Conservation (phyloP, 192 early-diverging fungal genomes). For the Haplosporangium gracile region DNA sequence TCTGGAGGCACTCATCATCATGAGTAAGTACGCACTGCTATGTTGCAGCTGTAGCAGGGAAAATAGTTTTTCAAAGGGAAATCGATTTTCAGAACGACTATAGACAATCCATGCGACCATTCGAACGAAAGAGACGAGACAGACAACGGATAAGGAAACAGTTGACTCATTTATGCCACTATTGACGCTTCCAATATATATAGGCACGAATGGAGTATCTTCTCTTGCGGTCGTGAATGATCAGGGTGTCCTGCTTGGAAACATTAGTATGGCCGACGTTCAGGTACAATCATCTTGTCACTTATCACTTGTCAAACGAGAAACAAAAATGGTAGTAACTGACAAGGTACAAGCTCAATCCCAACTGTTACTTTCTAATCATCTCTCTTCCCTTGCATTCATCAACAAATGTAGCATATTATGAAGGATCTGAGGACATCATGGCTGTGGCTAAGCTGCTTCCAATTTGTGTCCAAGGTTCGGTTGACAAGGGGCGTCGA, state of each 20-base stretch:
- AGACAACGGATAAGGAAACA: no score
- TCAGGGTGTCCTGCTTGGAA: conserved; percentile 69
- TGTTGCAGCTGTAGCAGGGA: no score
- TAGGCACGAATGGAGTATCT: conserved; percentile 46
- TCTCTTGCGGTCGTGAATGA: conserved; percentile 70
- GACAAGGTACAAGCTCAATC: no score
- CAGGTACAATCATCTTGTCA: conserved; percentile 51
- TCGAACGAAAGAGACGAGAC: no score
- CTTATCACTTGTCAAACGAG: no score
- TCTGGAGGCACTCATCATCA: conserved; percentile 39
- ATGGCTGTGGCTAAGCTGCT: conserved; percentile 52
- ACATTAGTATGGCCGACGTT: conserved; percentile 79
- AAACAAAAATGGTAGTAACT: no score
- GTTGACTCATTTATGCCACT: background rate
- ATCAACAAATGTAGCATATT: conserved; percentile 17
- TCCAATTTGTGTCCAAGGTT: conserved; percentile 46
- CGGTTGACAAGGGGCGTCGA: conserved; percentile 34
- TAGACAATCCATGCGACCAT: no score
- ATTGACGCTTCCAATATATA: background rate
- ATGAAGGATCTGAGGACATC: conserved; percentile 51
- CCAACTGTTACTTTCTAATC: background rate
- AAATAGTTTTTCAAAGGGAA: no score
- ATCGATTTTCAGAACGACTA: no score
- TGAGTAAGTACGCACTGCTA: conserved; percentile 29
- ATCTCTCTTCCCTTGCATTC: background rate